These are phyloP conservation scores for Trichoderma citrinoviride DNA, from an alignment of 2,329 filamentous ascomycete genomes.

Conservation along the genomic window DNA sequence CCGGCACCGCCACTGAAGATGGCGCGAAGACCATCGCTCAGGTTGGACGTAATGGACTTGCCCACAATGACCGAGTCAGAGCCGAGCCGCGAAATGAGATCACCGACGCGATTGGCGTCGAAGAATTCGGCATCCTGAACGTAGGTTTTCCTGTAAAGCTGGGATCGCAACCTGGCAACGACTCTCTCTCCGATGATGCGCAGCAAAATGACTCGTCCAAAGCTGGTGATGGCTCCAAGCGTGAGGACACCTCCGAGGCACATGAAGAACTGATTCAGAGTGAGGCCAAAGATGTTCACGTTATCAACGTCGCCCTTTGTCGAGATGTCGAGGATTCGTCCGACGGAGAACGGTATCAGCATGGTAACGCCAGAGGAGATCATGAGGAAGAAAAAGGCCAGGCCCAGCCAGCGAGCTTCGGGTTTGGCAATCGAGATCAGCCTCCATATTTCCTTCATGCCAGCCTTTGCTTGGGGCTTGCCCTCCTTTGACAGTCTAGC, in stretches of 20 bases:
- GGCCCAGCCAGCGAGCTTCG: constrained; percentile 71
- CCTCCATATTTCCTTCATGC: constrained; percentile 75
- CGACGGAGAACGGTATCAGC: constrained; percentile 95
- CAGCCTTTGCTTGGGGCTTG: constrained; percentile 55
- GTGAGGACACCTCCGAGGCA: constrained; percentile 74
- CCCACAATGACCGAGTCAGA: constrained; percentile 97
- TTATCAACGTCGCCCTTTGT: constrained; percentile 69
- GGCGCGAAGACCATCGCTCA: constrained; percentile 91
- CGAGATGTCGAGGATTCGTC: constrained; percentile 89
- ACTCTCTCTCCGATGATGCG: constrained; percentile 94
- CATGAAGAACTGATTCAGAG: constrained; percentile 82
- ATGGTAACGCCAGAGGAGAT: constrained; percentile 92
- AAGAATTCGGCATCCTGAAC: constrained; percentile 99
- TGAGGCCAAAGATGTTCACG: constrained; percentile 75
- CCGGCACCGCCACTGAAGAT: constrained; percentile 88
- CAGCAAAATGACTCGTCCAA: constrained; percentile 87
- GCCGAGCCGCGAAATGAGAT: constrained; percentile 90
- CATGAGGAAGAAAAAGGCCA: constrained; percentile 81
- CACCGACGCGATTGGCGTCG: constrained; percentile 93
- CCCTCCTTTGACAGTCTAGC: constrained; percentile 86
- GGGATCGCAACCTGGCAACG: constrained; percentile 82
- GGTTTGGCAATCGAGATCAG: constrained; percentile 86
- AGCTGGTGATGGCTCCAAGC: constrained; percentile 85
- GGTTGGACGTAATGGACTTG: constrained; percentile 96
- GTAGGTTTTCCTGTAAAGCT: constrained; percentile 87